Evolutionary conservation across 305 asterid species (phyloP), one percentile per base, ranked within the genome.

Genomic region (Fraxinus greggii): DNA sequence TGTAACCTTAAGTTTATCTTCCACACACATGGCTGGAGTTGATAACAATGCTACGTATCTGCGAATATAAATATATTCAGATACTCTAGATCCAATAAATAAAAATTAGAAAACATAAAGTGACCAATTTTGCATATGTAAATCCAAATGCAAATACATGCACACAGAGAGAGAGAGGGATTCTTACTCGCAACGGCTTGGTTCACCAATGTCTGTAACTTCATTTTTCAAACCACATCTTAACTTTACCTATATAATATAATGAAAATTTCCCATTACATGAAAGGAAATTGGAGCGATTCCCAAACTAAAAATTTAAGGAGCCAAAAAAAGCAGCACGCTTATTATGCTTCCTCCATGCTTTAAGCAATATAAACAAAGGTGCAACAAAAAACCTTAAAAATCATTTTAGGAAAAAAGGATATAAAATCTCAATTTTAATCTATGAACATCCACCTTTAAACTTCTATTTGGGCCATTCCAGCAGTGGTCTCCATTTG

Each of bases 181-280:
- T 70, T 78, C 95, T 88, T 92, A 95, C 99, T 95, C 98, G 98
- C 98, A 94, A 31, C 99, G 98, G 86, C 99, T 95, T 76, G 98
- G 99, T 89, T 95, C 99, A 85, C 93, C 99, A 35, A 95, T 92
- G 79, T 94, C 98, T 3, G 90, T 79, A 8, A 92, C 89, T 89
- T 95, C 98, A 79, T 89, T 90, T 84, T 88, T 94, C 90, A 94
- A 89, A 59, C 98, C 99, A 61, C 99, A 95, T 85, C 98, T 90
- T 80, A 95, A 83, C 87, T 91, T 92, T 78, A 94, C 98, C 99
- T 95, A 93, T 59, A 82, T 21, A 76, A 24, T 40, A 56, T 36
- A 81, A 77, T 48, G 15, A 61, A 59, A 65, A 51, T 6, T 36
- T 42, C 21, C 38, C 45, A 79, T 79, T 23, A 69, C 24, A 7